These are phyloP conservation scores for Cryptococcus sp. DNA, from an alignment of 1,284 basidiomycete genomes.

Conservation along the genomic window DNA sequence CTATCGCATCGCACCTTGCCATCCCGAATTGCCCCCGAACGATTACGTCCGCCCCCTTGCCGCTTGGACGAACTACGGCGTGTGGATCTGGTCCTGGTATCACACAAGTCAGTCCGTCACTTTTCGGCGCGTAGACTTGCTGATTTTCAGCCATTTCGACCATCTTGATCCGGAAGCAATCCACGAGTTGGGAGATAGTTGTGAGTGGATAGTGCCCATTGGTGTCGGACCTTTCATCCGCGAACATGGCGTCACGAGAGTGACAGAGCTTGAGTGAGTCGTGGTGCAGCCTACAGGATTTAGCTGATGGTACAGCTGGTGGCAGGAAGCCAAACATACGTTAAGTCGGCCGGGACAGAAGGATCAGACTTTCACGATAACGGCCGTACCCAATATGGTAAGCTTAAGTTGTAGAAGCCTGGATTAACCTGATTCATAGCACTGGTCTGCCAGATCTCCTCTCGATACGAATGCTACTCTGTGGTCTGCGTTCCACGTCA, in stretches of 20 bases:
- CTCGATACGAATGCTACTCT: conserved; percentile 51
- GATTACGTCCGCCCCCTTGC: conserved; percentile 49
- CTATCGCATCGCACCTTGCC: conserved; percentile 49
- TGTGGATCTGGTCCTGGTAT: conserved; percentile 50
- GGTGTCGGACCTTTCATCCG: conserved; percentile 41
- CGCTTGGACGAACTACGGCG: conserved; percentile 44
- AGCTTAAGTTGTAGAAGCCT: background rate
- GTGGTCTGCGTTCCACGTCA: conserved; percentile 49
- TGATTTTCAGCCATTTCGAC: conserved; percentile 40
- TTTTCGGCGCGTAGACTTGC: background rate
- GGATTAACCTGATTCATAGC: conserved; percentile 23
- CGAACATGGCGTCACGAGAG: conserved; percentile 36
- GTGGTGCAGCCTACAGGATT: background rate
- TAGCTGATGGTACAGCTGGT: conserved; percentile 33
- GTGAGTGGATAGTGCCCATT: conserved; percentile 43
- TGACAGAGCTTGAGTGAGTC: conserved; percentile 45
- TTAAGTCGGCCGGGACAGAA: conserved; percentile 22
- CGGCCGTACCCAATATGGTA: conserved; percentile 41
- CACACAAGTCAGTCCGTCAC: conserved; percentile 45
- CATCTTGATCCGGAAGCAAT: conserved; percentile 45
- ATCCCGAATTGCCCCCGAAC: conserved; percentile 45
- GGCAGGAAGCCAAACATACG: conserved; percentile 38
- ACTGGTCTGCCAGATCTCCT: conserved; percentile 51
- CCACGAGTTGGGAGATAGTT: conserved; percentile 41
- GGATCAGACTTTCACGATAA: conserved; percentile 36